Base-by-base conservation (phyloP, 768 basidiomycete species). In the Russula griseocarnosa region DNA sequence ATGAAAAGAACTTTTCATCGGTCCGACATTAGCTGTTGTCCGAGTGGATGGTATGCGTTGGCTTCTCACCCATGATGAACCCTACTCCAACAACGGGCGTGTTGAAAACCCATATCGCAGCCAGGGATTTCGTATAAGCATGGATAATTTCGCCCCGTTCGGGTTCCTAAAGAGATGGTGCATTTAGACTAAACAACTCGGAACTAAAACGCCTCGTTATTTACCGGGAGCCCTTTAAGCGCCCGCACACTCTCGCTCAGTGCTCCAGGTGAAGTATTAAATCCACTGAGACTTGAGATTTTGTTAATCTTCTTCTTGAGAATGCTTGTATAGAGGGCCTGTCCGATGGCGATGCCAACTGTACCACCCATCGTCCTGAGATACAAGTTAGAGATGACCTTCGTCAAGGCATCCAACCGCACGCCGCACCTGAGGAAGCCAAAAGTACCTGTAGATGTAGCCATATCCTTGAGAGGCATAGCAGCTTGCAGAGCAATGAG, bases 391-490 rank as follows among this genome's bases (percentile, higher is more conserved):
- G 40, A 42, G n/a, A 20, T 58, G 61, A 54, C 44, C 50, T 36
- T 50, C 38, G 20, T 20, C 4, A 28, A 63, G 18, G n/a, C 28
- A 30, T 20, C 40, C 30, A 58, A 30, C 32, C 5, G 22, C 20
- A 61, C 74, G 34, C 71, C 74, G 34, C 71, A 86, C 83, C 87
- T 81, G 66, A 93, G 76, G 70, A 94, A 86, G 24, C 82, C 82
- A 70, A 87, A 88, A 0, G 85, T 84, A 1, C 82, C 77, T 0
- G 91, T 91, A 58, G 84, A 85, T 2, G 91, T 91, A 3, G 91
- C 90, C 90, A 93, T 91, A 67, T 93, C 90, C 69, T 85, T 86
- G 18, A 90, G 70, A 0, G 92, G 92, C 91, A 94, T 94, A 0
- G 91, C 86, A 1, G 90, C 89, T 74, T 94, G 92, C 16, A 94